These are phyloP conservation scores for Tephrocybe sp. DNA, from an alignment of 768 basidiomycete genomes.

Conservation along the genomic window DNA sequence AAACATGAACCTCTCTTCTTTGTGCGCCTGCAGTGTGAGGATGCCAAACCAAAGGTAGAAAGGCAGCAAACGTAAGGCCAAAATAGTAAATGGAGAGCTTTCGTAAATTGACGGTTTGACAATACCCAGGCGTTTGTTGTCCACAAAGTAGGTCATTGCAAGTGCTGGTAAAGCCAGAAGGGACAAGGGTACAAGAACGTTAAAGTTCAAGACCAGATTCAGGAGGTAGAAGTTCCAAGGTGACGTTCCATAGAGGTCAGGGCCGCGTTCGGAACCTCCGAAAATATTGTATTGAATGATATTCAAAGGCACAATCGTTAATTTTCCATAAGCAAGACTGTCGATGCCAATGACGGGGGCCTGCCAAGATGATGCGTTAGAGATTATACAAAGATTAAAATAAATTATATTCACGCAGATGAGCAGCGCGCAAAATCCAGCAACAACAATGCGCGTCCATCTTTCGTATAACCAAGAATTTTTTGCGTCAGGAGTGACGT, in stretches of 20 bases:
- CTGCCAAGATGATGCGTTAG: slow-evolving; percentile 36
- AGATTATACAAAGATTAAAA: not conserved
- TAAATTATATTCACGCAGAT: slow-evolving; percentile 51
- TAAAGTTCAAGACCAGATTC: slow-evolving; percentile 95
- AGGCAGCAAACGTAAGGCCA: slow-evolving; percentile 78
- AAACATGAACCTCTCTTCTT: slow-evolving; percentile 99
- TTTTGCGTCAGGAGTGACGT: slow-evolving; percentile 42
- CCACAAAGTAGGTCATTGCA: slow-evolving; percentile 66
- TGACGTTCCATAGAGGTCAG: slow-evolving; percentile 91
- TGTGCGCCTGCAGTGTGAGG: slow-evolving; percentile 82
- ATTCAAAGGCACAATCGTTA: slow-evolving; percentile 86
- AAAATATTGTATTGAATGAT: slow-evolving; percentile 94
- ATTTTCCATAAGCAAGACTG: slow-evolving; percentile 80
- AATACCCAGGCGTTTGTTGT: slow-evolving; percentile 72
- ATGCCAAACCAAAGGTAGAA: slow-evolving; percentile 90
- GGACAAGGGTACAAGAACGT: slow-evolving; percentile 78
- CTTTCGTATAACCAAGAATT: slow-evolving; percentile 58
- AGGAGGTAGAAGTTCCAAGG: slow-evolving; percentile 84
- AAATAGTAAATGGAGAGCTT: slow-evolving; percentile 77
- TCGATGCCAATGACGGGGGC: slow-evolving; percentile 83
- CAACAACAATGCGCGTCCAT: slow-evolving; percentile 52
- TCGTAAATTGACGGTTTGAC: slow-evolving; percentile 45
- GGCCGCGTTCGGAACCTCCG: slow-evolving; percentile 72
- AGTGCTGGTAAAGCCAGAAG: slow-evolving; percentile 79
- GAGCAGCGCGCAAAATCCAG: slow-evolving; percentile 53